Evolutionary conservation across 2,329 filamentous ascomycete species (phyloP).

Genomic region (Aspergillus amoenus): DNA sequence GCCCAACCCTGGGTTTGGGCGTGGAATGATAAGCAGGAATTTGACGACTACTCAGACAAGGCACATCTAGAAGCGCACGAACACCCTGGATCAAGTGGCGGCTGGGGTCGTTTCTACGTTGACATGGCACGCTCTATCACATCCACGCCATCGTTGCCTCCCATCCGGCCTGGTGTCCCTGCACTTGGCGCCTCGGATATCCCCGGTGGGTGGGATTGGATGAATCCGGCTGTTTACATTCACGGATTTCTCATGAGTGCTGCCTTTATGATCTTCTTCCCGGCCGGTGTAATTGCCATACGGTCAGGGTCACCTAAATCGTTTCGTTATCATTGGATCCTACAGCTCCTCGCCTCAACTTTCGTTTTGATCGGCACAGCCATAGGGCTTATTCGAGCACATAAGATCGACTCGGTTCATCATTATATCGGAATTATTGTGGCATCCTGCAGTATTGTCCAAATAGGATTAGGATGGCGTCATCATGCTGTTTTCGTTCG

Average conservation of each 20-base stretch:
- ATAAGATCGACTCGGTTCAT: slow-evolving; percentile 1
- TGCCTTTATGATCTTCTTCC: slow-evolving; percentile 8
- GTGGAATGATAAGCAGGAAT: slow-evolving; percentile 10
- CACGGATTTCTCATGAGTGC: slow-evolving; percentile 11
- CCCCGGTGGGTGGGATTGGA: background rate
- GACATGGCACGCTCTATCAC: slow-evolving; percentile 4
- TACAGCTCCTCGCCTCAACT: slow-evolving; percentile 6
- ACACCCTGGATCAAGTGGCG: slow-evolving; percentile 1
- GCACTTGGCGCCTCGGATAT: slow-evolving; percentile 4
- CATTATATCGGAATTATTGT: slow-evolving; percentile 6
- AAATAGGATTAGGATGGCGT: slow-evolving; percentile 9
- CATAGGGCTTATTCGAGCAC: slow-evolving; percentile 4
- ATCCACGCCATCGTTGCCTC: background rate
- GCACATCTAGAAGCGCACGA: slow-evolving; percentile 4
- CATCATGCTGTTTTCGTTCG: slow-evolving; percentile 11
- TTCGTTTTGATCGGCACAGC: slow-evolving; percentile 1
- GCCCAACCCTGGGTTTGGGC: slow-evolving; percentile 13
- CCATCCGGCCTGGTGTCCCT: background rate
- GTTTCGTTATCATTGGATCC: slow-evolving; percentile 10
- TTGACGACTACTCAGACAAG: background rate
- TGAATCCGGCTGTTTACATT: background rate
- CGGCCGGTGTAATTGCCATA: slow-evolving; percentile 8
- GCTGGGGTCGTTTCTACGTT: slow-evolving; percentile 13
- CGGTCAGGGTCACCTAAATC: slow-evolving; percentile 6
- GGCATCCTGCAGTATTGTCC: background rate